phyloP scores from a whole-genome alignment of 2,329 filamentous ascomycete genomes.

The Phialocephala sp. region DNA sequence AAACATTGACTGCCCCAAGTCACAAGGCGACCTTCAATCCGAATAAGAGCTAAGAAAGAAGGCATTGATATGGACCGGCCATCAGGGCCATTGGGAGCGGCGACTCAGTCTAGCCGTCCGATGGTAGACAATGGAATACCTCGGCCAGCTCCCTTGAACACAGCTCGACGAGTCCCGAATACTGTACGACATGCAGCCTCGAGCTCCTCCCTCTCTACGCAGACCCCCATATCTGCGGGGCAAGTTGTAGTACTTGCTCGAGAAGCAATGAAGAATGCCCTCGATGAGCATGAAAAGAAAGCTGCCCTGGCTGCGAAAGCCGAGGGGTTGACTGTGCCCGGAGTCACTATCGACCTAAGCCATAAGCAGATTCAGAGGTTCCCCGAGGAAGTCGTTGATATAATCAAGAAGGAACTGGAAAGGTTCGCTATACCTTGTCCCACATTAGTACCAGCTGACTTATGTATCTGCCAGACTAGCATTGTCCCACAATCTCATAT shows the following conservation, averaged over 20 bases:
- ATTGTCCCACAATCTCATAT: constrained; percentile 79
- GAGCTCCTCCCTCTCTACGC: constrained; percentile 52
- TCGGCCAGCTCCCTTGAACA: constrained; percentile 45
- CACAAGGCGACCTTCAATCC: constrained; percentile 27
- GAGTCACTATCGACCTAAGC: constrained; percentile 79
- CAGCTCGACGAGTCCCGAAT: constrained; percentile 47
- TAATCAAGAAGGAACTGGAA: constrained; percentile 45
- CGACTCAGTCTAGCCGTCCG: constrained; percentile 45
- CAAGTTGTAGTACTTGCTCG: constrained; percentile 70
- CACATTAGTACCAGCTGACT: constrained; percentile 34
- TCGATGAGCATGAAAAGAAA: constrained; percentile 69
- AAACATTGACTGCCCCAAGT: constrained; percentile 36
- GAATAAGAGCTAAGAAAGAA: constrained; percentile 23
- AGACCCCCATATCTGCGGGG: constrained; percentile 59
- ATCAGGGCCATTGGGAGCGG: constrained; percentile 43
- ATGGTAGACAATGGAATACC: constrained; percentile 48
- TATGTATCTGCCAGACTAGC: constrained; percentile 62
- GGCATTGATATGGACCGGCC: constrained; percentile 41
- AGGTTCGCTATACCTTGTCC: constrained; percentile 37
- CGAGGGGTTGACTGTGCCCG: constrained; percentile 63
- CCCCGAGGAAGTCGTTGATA: constrained; percentile 45
- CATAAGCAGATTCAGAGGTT: constrained; percentile 69
- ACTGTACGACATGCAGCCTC: constrained; percentile 53
- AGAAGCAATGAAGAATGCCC: constrained; percentile 70
- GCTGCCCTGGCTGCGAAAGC: constrained; percentile 46